Evolutionary conservation across 345 rosid species (phyloP).

Genomic region (Xanthoceras sorbifolium): DNA sequence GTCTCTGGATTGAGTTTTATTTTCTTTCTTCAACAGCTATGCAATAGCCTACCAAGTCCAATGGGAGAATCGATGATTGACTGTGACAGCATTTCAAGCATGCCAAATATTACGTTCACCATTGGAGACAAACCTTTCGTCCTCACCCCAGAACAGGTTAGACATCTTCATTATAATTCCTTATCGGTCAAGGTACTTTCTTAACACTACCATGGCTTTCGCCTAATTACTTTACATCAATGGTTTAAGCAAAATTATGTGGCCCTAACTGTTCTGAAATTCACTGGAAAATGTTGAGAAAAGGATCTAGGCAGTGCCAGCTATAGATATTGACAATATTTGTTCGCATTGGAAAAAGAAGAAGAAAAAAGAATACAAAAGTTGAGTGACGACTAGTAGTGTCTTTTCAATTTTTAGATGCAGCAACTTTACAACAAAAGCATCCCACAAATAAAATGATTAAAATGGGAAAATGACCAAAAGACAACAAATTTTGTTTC

Average conservation of each 20-base stretch:
- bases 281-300: not conserved
- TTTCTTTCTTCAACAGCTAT: slow-evolving; percentile 42
- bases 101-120: slow-evolving; percentile 68
- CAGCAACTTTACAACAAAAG: not conserved
- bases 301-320: not conserved
- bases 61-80: slow-evolving; percentile 60
- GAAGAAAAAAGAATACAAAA: no score
- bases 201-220: not conserved
- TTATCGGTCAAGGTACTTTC: not conserved
- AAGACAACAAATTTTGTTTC: not conserved
- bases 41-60: slow-evolving; percentile 73
- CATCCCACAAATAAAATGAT: no score
- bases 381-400: no score
- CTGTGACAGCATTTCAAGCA: slow-evolving; percentile 42
- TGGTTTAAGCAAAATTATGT: not conserved
- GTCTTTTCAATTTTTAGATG: no score
- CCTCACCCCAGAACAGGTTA: slow-evolving; percentile 74
- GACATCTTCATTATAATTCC: not conserved
- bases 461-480: no score
- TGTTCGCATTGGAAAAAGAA: not conserved
- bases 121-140: slow-evolving; percentile 57
- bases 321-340: not conserved
- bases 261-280: not conserved
- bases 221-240: not conserved
- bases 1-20: not conserved